Evolutionary conservation across 345 rosid genomes (phyloP).

Genomic region (Linum tenue): DNA sequence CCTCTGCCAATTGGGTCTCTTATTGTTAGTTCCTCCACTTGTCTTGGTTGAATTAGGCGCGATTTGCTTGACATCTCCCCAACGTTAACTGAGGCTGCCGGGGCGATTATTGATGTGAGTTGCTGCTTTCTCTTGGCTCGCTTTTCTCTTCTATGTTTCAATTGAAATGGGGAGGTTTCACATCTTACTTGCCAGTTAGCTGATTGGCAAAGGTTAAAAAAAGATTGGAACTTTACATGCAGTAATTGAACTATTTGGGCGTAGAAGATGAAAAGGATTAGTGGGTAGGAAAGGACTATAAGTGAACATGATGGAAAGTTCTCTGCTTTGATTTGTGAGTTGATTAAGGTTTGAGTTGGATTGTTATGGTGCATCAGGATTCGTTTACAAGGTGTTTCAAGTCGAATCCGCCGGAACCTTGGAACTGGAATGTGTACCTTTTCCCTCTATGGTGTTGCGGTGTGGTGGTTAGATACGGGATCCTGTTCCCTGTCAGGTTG

Average conservation of each 20-base stretch:
- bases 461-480: constrained; percentile 64
- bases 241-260: too few relatives aligned
- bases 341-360: constrained; percentile 3
- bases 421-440: constrained; percentile 93
- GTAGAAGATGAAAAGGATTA: too few relatives aligned
- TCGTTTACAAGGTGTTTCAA: constrained; percentile 89
- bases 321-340: neutral
- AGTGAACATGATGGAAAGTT: too few relatives aligned
- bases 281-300: too few relatives aligned
- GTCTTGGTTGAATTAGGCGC: constrained; percentile 29
- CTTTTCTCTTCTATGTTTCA: neutral
- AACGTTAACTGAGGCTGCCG: constrained; percentile 86
- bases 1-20: neutral
- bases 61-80: constrained; percentile 91
- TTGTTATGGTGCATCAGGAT: constrained; percentile 33
- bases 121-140: neutral
- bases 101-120: constrained; percentile 89
- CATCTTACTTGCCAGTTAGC: too few relatives aligned
- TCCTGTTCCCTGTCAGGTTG: constrained; percentile 81
- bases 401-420: constrained; percentile 83
- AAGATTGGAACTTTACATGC: too few relatives aligned
- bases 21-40: too few relatives aligned
- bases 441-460: constrained; percentile 94
- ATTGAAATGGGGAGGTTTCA: too few relatives aligned
- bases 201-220: too few relatives aligned